Evolutionary conservation across 169 alveolate genomes (phyloP).

Genomic region (Theileria equi): DNA sequence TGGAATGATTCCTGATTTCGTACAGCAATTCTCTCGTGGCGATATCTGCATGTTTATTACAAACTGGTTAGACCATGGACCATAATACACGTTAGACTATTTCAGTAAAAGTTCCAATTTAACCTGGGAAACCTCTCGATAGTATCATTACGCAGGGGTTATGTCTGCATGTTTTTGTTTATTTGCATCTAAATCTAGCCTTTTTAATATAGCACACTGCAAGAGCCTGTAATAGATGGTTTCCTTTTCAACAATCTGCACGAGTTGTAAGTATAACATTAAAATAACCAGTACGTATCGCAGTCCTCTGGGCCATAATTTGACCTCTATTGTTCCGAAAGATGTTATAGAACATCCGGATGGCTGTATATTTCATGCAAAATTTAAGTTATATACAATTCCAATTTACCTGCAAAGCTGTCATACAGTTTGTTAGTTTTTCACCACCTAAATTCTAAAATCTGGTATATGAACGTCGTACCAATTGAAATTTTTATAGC

Average conservation of each 20-base stretch:
- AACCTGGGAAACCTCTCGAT: slow-evolving; percentile 50
- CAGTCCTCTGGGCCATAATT: neutral
- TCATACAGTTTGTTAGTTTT: neutral
- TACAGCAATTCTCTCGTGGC: slow-evolving; percentile 13
- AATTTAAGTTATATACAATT: neutral
- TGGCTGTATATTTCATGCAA: slow-evolving; percentile 22
- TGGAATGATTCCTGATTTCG: slow-evolving; percentile 1
- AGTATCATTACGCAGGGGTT: slow-evolving; percentile 28
- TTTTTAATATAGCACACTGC: slow-evolving; percentile 40
- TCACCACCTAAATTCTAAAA: no score
- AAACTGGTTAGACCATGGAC: no score
- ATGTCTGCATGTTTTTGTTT: neutral
- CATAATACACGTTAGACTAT: no score
- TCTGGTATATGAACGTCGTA: neutral
- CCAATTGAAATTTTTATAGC: neutral
- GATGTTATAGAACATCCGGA: slow-evolving; percentile 13
- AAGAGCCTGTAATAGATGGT: slow-evolving; percentile 56
- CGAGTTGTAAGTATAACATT: neutral
- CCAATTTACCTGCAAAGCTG: neutral
- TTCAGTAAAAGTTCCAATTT: neutral
- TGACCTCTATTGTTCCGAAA: slow-evolving; percentile 3
- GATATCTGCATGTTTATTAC: slow-evolving; percentile 1
- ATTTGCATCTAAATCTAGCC: neutral
- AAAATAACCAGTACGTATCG: slow-evolving; percentile 14
- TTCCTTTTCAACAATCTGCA: slow-evolving; percentile 64